Evolutionary conservation across 2,329 filamentous ascomycete genomes (phyloP), one percentile per base, ranked within the genome.

Genomic region (Sclerotinia borealis): DNA sequence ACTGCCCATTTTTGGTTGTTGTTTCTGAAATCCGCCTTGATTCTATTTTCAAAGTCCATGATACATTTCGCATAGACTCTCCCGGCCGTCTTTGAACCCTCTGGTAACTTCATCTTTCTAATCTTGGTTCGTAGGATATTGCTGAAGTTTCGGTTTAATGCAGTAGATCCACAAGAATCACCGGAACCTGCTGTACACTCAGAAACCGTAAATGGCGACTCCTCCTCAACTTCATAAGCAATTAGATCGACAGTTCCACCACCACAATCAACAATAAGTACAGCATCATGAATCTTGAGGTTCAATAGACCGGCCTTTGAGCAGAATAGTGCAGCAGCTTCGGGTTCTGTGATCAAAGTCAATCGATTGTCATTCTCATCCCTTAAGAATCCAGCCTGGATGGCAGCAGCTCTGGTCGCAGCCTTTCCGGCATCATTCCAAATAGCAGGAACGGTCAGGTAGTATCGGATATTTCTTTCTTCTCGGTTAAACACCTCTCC

Each of bases 391-490:
- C 95, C 95, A 65, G 95, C 95, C 78, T 98, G 93, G 70, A 98
- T 96, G 68, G 95, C 95, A 29, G 95, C 95, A 19, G 93, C 91
- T 79, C 95, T 87, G 17, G 95, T 98, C 45, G 95, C 95, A 64
- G 95, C 95, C 80, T 99, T 99, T 71, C 93, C 95, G 51, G 95
- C 93, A 79, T 98, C 95, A 76, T 98, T 98, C 95, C 95, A 98
- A 71, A 99, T 98, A 70, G 95, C 95, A 25, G 95, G 95, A n/a
- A 99, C 95, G 2, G 95, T 99, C 71, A 99, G 81, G 77, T 97
- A 98, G 79, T 98, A 98, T 71, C 92, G 86, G 72, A 98, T 99
- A 77, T 98, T 98, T 73, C 93, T 89, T 81, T 98, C 95, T 80
- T 98, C 95, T 77, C 95, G 85, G 78, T 96, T 96, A 78, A 98